phyloP scores from a whole-genome alignment of 495 filamentous ascomycete genomes.

The Polyplosphaeria fusca region DNA sequence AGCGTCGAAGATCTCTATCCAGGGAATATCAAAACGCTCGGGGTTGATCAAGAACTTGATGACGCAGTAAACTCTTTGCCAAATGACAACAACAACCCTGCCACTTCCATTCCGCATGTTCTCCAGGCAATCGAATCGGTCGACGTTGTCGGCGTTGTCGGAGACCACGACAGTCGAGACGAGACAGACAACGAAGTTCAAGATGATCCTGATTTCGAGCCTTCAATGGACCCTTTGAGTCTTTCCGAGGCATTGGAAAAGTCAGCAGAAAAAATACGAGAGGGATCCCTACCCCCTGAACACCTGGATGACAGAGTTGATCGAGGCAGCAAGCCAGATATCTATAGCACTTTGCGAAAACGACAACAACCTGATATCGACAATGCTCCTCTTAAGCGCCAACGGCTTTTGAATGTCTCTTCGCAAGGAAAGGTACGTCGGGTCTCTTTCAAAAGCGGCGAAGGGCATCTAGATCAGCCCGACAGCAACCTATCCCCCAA shows the following conservation, averaged over 20 bases:
- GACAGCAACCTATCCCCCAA: background rate
- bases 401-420: background rate
- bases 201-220: conserved; percentile 2
- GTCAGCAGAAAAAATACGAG: background rate
- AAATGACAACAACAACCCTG: background rate
- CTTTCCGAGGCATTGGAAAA: conserved; percentile 11
- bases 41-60: background rate
- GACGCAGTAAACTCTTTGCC: background rate
- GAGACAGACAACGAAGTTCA: conserved; percentile 1
- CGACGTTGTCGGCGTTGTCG: conserved; percentile 2
- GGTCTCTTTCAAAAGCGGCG: conserved; percentile 18
- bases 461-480: background rate
- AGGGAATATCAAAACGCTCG: conserved; percentile 49
- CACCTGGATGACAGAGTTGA: background rate
- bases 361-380: background rate
- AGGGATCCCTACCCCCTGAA: background rate
- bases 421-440: background rate
- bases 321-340: background rate
- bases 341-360: conserved; percentile 4
- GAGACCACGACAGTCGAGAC: background rate
- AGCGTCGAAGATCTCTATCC: conserved; percentile 85
- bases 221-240: conserved; percentile 21
- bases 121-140: no score
- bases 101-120: background rate
- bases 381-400: conserved; percentile 3